A percentile compares a stretch with the other conserved stretches of the same genome.
Evolutionary conservation across 495 filamentous ascomycete species (phyloP).

Genomic region (Neurospora sp.): DNA sequence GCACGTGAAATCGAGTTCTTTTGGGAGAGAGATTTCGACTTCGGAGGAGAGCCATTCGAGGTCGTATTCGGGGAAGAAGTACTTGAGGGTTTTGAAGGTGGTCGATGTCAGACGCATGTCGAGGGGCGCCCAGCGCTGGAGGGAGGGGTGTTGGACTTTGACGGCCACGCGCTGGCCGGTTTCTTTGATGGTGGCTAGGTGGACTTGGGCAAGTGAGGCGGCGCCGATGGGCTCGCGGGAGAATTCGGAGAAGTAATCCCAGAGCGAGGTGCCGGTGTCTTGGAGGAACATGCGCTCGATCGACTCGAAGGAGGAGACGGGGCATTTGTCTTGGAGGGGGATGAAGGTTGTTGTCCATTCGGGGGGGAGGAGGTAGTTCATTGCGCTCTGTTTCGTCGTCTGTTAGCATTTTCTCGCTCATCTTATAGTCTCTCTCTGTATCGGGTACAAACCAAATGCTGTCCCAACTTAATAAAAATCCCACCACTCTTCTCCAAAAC

Average conservation of each 20-base stretch:
- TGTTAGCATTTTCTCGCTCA: slow-evolving; percentile 9
- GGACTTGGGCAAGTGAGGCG: slow-evolving; percentile 90
- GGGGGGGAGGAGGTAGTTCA: slow-evolving; percentile 86
- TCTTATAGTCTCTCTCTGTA: not conserved
- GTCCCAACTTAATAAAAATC: slow-evolving; percentile 96
- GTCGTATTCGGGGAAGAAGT: slow-evolving; percentile 95
- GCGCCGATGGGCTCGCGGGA: slow-evolving; percentile 73
- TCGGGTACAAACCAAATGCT: slow-evolving; percentile 57
- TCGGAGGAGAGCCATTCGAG: slow-evolving; percentile 91
- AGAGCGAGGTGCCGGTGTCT: slow-evolving; percentile 73
- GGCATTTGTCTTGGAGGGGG: slow-evolving; percentile 91
- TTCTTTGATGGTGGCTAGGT: slow-evolving; percentile 75
- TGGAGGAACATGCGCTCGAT: slow-evolving; percentile 75
- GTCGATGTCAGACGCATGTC: slow-evolving; percentile 81
- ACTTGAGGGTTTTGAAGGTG: slow-evolving; percentile 80
- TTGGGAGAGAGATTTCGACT: slow-evolving; percentile 81
- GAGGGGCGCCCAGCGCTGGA: slow-evolving; percentile 86
- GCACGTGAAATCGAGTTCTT: slow-evolving; percentile 80
- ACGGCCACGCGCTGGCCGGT: slow-evolving; percentile 90
- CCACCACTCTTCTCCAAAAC: slow-evolving; percentile 93
- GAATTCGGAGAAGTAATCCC: slow-evolving; percentile 78
- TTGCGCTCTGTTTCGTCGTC: slow-evolving; percentile 50
- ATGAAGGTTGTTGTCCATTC: slow-evolving; percentile 98
- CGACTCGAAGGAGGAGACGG: slow-evolving; percentile 81
- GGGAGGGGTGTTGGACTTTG: slow-evolving; percentile 87